These are phyloP conservation scores for Taxillus chinensis DNA, from an alignment of 164 flowering plant genomes.

Conservation along the genomic window DNA sequence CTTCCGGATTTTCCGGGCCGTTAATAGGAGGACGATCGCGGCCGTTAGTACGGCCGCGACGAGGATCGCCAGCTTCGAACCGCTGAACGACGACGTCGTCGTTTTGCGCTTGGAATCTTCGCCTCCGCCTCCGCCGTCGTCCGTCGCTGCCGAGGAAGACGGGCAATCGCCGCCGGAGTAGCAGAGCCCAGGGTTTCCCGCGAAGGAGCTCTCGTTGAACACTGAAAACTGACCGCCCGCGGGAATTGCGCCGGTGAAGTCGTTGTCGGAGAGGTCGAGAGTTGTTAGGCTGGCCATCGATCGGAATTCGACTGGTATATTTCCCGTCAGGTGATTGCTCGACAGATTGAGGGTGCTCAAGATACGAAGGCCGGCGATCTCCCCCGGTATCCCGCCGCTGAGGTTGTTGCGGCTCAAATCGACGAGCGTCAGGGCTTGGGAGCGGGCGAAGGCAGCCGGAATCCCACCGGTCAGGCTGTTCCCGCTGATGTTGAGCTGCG, in stretches of 20 bases:
- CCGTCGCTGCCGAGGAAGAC: conserved; percentile 17
- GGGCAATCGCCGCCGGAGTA: conserved; percentile 7
- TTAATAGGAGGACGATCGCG: conserved; percentile 9
- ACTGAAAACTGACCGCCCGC: conserved; percentile 49
- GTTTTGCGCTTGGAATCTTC: too few relatives aligned
- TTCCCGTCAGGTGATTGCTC: conserved; percentile 44
- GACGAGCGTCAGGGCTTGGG: conserved; percentile 28
- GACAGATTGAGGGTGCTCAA: conserved; percentile 52
- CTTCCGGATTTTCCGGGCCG: conserved; percentile 14
- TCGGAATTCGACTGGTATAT: conserved; percentile 47
- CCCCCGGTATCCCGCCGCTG: conserved; percentile 40
- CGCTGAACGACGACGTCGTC: conserved; percentile 1
- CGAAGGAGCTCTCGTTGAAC: conserved; percentile 48
- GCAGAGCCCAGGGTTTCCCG: conserved; percentile 74
- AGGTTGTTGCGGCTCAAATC: conserved; percentile 63
- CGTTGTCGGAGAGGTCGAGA: conserved; percentile 65
- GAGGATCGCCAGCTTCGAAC: conserved; percentile 20
- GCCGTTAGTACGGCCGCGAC: conserved; percentile 13
- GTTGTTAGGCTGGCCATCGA: conserved; percentile 50
- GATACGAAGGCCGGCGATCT: conserved; percentile 24
- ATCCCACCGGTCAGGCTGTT: conserved; percentile 55
- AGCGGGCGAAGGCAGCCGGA: conserved; percentile 31
- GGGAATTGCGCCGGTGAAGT: conserved; percentile 56
- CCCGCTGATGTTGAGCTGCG: conserved; percentile 34
- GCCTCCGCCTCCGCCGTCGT: not conserved